A percentile compares a stretch with the other conserved stretches of the same genome.
Evolutionary conservation across 768 basidiomycete genomes (phyloP).

Genomic region (Amylocystis lapponica): DNA sequence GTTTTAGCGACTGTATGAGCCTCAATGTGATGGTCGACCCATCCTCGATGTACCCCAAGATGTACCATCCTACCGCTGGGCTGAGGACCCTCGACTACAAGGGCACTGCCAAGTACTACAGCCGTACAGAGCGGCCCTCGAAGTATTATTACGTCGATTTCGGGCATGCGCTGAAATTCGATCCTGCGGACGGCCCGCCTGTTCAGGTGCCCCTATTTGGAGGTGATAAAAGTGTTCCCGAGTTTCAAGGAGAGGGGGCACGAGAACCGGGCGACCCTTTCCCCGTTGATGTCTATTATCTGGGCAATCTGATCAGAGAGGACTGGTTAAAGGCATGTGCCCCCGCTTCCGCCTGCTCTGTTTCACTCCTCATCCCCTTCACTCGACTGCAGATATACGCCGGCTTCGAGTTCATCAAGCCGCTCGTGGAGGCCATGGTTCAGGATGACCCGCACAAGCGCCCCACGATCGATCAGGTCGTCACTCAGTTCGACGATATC

Average conservation of each 20-base stretch:
- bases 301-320: conserved; percentile 12
- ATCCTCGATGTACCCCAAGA: conserved; percentile 2
- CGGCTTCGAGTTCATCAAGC: conserved; percentile 20
- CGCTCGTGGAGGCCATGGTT: conserved; percentile 22
- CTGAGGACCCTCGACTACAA: not conserved
- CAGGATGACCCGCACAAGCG: conserved; percentile 19
- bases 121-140: conserved; percentile 18
- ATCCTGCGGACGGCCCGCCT: conserved; percentile 11
- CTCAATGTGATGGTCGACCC: conserved; percentile 14
- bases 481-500: conserved; percentile 10
- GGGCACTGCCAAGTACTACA: conserved; percentile 18
- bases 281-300: conserved; percentile 12
- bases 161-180: conserved; percentile 16
- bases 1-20: conserved; percentile 11
- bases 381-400: not conserved
- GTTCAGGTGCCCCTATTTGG: conserved; percentile 1
- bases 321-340: conserved; percentile 4
- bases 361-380: not conserved
- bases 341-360: not conserved
- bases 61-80: conserved; percentile 3
- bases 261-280: conserved; percentile 9
- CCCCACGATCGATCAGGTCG: conserved; percentile 20
- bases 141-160: conserved; percentile 24
- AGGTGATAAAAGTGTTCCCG: conserved; percentile 12
- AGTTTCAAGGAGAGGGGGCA: conserved; percentile 4